phyloP scores from a whole-genome alignment of 257 asterid genomes.

The Salvia rosmarinus region DNA sequence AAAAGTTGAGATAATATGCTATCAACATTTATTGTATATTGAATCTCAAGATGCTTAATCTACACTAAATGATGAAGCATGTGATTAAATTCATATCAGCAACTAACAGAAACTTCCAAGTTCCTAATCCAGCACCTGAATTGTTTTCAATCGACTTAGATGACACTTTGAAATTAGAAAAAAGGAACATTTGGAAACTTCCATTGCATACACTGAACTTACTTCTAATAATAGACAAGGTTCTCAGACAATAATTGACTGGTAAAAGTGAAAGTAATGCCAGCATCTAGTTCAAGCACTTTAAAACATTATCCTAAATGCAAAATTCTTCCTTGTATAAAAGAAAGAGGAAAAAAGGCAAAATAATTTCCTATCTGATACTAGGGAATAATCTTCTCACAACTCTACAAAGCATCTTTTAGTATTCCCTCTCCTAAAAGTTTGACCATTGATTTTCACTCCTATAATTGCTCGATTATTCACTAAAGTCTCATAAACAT shows the following conservation, averaged over 20 bases:
- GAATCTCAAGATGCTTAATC: slow-evolving; percentile 2
- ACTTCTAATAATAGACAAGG: not conserved
- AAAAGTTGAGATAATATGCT: not conserved
- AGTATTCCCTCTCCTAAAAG: slow-evolving; percentile 24
- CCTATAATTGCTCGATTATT: slow-evolving; percentile 12
- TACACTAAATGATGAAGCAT: not conserved
- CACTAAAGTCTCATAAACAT: not conserved
- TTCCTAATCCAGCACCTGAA: no score
- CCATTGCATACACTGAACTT: slow-evolving; percentile 1
- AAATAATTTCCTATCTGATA: slow-evolving; percentile 25
- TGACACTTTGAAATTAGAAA: not conserved
- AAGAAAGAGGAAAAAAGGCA: slow-evolving; percentile 4
- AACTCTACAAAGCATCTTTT: slow-evolving; percentile 35
- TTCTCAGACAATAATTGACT: slow-evolving; percentile 8
- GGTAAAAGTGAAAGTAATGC: slow-evolving; percentile 9
- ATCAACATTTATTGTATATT: not conserved
- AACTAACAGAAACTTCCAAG: not conserved
- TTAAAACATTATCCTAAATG: slow-evolving; percentile 29
- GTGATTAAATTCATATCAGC: not conserved
- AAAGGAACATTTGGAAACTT: not conserved
- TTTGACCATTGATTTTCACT: slow-evolving; percentile 35
- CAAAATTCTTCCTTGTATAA: slow-evolving; percentile 26
- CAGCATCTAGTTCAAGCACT: slow-evolving; percentile 27
- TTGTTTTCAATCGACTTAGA: no score
- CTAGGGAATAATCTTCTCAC: slow-evolving; percentile 31